A percentile compares a stretch with the other conserved stretches of the same genome.
Conservation (phyloP, 148 eudicot species). For the Vaccinium corymbosum region DNA sequence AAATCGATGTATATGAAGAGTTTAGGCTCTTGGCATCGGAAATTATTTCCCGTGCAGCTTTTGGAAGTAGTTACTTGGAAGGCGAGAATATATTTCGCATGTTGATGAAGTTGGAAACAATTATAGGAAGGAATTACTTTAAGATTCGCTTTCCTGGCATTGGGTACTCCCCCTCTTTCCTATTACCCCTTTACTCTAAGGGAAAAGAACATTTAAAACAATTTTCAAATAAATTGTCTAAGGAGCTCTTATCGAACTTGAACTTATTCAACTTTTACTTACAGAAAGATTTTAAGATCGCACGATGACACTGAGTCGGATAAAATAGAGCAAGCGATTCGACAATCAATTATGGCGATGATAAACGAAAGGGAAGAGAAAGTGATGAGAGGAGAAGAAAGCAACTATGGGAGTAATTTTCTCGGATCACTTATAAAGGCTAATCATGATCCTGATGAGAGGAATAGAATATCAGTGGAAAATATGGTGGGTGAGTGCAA, state of each 20-base stretch:
- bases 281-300: not conserved
- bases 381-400: slow-evolving; percentile 2
- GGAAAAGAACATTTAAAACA: not conserved
- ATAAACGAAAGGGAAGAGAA: slow-evolving; percentile 9
- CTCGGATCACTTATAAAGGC: slow-evolving; percentile 11
- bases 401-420: slow-evolving; percentile 6
- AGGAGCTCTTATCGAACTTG: not conserved
- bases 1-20: slow-evolving; percentile 17
- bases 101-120: not conserved
- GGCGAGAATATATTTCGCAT: slow-evolving; percentile 15
- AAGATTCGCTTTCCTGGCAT: not conserved
- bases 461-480: not conserved
- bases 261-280: not conserved
- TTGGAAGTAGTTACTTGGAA: slow-evolving; percentile 23
- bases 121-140: not conserved
- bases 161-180: not conserved
- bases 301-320: slow-evolving; percentile 8
- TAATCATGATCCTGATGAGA: not conserved
- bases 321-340: not conserved
- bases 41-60: slow-evolving; percentile 9
- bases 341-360: not conserved
- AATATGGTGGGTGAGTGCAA: not conserved
- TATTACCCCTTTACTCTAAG: not conserved
- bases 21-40: slow-evolving; percentile 13
- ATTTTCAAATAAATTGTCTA: not conserved